phyloP scores from a whole-genome alignment of 345 rosid genomes.

The Capsella bursapastoris region DNA sequence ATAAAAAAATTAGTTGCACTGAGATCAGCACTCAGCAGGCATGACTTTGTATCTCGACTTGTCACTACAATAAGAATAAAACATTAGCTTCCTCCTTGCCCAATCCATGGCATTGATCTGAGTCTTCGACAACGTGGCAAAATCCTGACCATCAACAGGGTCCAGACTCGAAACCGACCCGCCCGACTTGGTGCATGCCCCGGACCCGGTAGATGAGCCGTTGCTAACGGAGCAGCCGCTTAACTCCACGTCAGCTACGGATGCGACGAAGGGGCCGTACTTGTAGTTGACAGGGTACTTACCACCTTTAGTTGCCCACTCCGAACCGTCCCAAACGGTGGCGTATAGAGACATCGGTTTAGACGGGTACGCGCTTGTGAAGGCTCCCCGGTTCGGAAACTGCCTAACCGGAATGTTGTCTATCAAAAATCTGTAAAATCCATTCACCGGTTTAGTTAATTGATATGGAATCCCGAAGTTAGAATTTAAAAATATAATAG shows the following conservation, averaged over 20 bases:
- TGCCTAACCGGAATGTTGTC: slow-evolving; percentile 87
- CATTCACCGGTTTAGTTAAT: slow-evolving; percentile 17
- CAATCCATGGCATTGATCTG: slow-evolving; percentile 77
- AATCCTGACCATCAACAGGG: slow-evolving; percentile 75
- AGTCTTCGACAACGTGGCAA: slow-evolving; percentile 60
- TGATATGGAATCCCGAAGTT: not conserved
- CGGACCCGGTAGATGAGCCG: slow-evolving; percentile 9
- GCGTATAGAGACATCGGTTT: slow-evolving; percentile 81
- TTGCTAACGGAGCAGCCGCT: slow-evolving; percentile 61
- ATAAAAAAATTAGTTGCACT: slow-evolving; percentile 31
- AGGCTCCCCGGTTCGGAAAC: slow-evolving; percentile 56
- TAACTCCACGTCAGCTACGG: slow-evolving; percentile 59
- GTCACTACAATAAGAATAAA: slow-evolving; percentile 85
- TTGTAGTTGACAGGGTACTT: slow-evolving; percentile 86
- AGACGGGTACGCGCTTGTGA: slow-evolving; percentile 62
- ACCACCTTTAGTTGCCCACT: slow-evolving; percentile 98
- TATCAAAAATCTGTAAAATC: slow-evolving; percentile 63
- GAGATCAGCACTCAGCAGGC: slow-evolving; percentile 58
- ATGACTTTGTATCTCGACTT: slow-evolving; percentile 62
- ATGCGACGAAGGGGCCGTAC: slow-evolving; percentile 75
- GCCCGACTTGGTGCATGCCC: slow-evolving; percentile 55
- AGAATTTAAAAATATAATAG: not conserved
- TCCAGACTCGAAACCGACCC: slow-evolving; percentile 58
- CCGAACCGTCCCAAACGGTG: slow-evolving; percentile 94
- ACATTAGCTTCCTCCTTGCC: slow-evolving; percentile 92